These are phyloP conservation scores for Xylaria sp. DNA, from an alignment of 2,329 filamentous ascomycete species.

Conservation along the genomic window DNA sequence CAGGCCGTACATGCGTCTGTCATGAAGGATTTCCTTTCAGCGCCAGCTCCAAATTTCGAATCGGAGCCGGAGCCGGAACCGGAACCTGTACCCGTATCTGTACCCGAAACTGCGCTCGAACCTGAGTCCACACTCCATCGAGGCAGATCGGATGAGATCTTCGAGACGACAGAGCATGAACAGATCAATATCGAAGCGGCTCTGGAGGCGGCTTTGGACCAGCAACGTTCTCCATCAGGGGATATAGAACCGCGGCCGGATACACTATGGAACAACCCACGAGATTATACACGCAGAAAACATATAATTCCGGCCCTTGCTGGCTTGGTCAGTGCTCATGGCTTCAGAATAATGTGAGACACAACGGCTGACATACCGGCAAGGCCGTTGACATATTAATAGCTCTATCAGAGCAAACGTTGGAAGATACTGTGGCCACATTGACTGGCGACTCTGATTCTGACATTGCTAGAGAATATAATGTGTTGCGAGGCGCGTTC, in stretches of 20 bases:
- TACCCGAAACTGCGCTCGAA: conserved; percentile 2
- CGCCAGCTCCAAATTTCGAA: conserved; percentile 23
- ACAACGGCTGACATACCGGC: conserved; percentile 34
- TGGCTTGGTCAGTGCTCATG: conserved; percentile 44
- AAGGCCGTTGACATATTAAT: conserved; percentile 50
- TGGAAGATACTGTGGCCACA: conserved; percentile 50
- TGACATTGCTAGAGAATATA: conserved; percentile 48
- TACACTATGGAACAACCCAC: conserved; percentile 49
- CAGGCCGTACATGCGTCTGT: conserved; percentile 47
- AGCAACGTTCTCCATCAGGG: conserved; percentile 37
- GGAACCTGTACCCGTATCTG: conserved; percentile 1
- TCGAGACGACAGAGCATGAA: conserved; percentile 40
- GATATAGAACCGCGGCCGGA: conserved; percentile 43
- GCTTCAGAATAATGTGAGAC: conserved; percentile 10
- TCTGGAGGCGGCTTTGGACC: conserved; percentile 35
- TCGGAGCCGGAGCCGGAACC: conserved; percentile 13
- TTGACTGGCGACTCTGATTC: conserved; percentile 46
- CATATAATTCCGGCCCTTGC: conserved; percentile 49
- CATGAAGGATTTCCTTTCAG: conserved; percentile 44
- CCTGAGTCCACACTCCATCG: not conserved
- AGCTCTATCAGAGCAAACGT: conserved; percentile 49
- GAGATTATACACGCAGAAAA: conserved; percentile 49
- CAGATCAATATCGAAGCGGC: conserved; percentile 37
- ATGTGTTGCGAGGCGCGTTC: conserved; percentile 44
- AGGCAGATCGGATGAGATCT: conserved; percentile 26